Percentiles rank a stretch among this genome's conserved stretches.
phyloP scores from a whole-genome alignment of 495 filamentous ascomycete genomes.

The Letharia lupina region DNA sequence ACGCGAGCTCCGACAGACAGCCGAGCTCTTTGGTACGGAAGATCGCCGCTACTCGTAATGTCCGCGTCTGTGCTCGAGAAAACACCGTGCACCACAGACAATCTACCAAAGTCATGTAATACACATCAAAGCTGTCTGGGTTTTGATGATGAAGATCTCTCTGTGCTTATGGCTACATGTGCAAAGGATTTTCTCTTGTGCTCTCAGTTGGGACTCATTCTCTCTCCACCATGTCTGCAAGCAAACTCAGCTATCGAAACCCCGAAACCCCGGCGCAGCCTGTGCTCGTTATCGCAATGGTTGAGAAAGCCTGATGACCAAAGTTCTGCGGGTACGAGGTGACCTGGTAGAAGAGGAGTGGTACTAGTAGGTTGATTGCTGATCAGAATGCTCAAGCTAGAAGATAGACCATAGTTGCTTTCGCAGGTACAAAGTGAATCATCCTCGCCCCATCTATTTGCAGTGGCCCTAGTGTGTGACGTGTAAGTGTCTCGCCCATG shows the following conservation, averaged over 20 bases:
- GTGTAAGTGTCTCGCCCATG: neutral
- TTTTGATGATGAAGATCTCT: neutral
- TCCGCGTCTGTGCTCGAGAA: neutral
- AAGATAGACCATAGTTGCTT: neutral
- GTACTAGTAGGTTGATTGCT: neutral
- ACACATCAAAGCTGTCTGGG: neutral
- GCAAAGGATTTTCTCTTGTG: neutral
- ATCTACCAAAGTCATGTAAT: neutral
- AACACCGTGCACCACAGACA: neutral
- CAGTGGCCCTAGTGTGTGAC: constrained; percentile 1
- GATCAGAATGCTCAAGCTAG: constrained; percentile 7
- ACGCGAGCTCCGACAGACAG: constrained; percentile 1
- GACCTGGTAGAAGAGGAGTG: neutral
- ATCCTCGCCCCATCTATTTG: constrained; percentile 3
- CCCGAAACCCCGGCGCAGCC: neutral
- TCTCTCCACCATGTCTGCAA: neutral
- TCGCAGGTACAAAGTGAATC: neutral
- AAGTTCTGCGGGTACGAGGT: neutral
- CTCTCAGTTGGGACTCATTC: neutral
- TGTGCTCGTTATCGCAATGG: neutral
- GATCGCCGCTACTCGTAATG: neutral
- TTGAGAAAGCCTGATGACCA: neutral
- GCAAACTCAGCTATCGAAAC: neutral
- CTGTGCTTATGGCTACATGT: neutral
- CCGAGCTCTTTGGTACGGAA: neutral